Evolutionary conservation across 1,139 yeast genomes (phyloP).

Genomic region (Saccharomyces hybrid): DNA sequence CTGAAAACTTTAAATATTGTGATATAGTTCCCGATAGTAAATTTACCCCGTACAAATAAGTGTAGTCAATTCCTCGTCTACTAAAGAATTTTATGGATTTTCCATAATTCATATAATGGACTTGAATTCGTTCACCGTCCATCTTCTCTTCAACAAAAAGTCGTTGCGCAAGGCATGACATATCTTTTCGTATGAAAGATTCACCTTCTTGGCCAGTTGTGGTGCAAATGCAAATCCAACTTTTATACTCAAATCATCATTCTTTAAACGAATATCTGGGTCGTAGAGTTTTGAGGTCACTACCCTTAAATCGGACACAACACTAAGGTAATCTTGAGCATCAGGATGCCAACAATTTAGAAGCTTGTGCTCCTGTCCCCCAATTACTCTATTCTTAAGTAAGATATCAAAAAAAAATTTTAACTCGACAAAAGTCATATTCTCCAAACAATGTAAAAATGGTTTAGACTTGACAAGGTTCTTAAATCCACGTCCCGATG

Average conservation of each 20-base stretch:
- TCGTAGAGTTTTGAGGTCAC: slow-evolving; percentile 56
- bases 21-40: slow-evolving; percentile 52
- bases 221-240: slow-evolving; percentile 59
- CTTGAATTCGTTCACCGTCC: slow-evolving; percentile 84
- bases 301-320: slow-evolving; percentile 57
- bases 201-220: slow-evolving; percentile 55
- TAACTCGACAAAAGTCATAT: slow-evolving; percentile 56
- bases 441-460: slow-evolving; percentile 45
- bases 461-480: slow-evolving; percentile 32
- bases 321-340: slow-evolving; percentile 55
- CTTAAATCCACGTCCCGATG: slow-evolving; percentile 24
- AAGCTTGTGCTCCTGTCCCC: slow-evolving; percentile 55
- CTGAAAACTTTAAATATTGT: slow-evolving; percentile 41
- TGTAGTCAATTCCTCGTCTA: slow-evolving; percentile 65
- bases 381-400: slow-evolving; percentile 50
- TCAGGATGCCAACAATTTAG: slow-evolving; percentile 75
- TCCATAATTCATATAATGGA: slow-evolving; percentile 47
- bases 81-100: slow-evolving; percentile 52
- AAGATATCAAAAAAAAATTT: slow-evolving; percentile 64
- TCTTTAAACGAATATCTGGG: slow-evolving; percentile 38
- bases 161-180: slow-evolving; percentile 40
- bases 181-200: slow-evolving; percentile 42
- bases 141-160: slow-evolving; percentile 83
- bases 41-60: slow-evolving; percentile 64
- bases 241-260: slow-evolving; percentile 41